A percentile compares a stretch with the other conserved stretches of the same genome.
Conservation (phyloP, 257 asterid genomes). For the Solanum corneliomulleri region DNA sequence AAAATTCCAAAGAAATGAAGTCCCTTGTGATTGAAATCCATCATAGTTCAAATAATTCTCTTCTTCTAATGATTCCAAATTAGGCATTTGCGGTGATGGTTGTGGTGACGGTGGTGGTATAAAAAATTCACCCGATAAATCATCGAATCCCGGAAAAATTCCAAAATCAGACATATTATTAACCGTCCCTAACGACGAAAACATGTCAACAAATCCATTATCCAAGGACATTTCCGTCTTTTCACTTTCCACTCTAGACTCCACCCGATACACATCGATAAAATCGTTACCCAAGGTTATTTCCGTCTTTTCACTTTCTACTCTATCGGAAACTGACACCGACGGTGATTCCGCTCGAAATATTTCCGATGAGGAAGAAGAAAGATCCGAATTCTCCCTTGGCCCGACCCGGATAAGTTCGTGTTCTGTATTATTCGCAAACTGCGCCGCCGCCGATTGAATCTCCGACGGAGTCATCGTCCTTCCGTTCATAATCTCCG, state of each 20-base stretch:
- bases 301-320: slow-evolving; percentile 19
- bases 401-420: not conserved
- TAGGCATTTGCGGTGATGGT: slow-evolving; percentile 9
- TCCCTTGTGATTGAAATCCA: slow-evolving; percentile 21
- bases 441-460: slow-evolving; percentile 55
- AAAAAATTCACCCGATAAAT: slow-evolving; percentile 20
- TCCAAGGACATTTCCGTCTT: slow-evolving; percentile 37
- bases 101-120: slow-evolving; percentile 12
- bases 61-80: slow-evolving; percentile 12
- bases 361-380: slow-evolving; percentile 18
- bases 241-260: slow-evolving; percentile 19
- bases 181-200: slow-evolving; percentile 12
- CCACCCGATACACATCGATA: slow-evolving; percentile 35
- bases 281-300: slow-evolving; percentile 29
- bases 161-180: slow-evolving; percentile 31
- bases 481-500: slow-evolving; percentile 33
- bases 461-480: slow-evolving; percentile 48
- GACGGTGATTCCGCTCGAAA: slow-evolving; percentile 44
- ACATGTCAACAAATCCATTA: slow-evolving; percentile 26
- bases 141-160: slow-evolving; percentile 55
- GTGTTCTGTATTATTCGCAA: slow-evolving; percentile 25
- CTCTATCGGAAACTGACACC: slow-evolving; percentile 33
- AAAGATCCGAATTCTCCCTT: slow-evolving; percentile 17
- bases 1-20: slow-evolving; percentile 56
- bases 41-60: slow-evolving; percentile 14